These are phyloP conservation scores for Mayamaea pseudoterrestris DNA, from an alignment of 108 stramenopile genomes.

Conservation along the genomic window DNA sequence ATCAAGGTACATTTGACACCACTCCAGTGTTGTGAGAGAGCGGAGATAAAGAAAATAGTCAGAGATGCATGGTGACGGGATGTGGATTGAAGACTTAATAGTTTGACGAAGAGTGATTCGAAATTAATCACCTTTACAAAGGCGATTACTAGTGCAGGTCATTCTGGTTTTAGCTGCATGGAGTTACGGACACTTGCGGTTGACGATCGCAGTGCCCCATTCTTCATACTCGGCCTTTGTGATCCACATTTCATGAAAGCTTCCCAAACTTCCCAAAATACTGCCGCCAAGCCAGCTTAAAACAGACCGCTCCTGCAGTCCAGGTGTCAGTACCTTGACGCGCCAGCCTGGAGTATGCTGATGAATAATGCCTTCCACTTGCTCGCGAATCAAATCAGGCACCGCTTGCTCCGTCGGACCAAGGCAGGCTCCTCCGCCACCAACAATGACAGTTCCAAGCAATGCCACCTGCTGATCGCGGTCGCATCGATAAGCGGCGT, in stretches of 20 bases:
- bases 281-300: slow-evolving; percentile 91
- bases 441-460: slow-evolving; percentile 71
- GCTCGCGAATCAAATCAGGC: slow-evolving; percentile 63
- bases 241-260: slow-evolving; percentile 97
- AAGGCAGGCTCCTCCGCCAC: slow-evolving; percentile 75
- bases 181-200: slow-evolving; percentile 88
- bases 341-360: slow-evolving; percentile 80
- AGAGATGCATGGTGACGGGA: no score
- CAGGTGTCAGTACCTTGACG: slow-evolving; percentile 71
- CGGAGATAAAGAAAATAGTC: no score
- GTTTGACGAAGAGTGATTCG: no score
- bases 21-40: no score
- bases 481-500: slow-evolving; percentile 78
- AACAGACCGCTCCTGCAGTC: slow-evolving; percentile 50
- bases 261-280: slow-evolving; percentile 92
- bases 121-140: no score
- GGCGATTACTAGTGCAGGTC: no score
- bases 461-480: slow-evolving; percentile 78
- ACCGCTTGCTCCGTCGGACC: slow-evolving; percentile 64
- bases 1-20: no score
- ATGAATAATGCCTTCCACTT: slow-evolving; percentile 77
- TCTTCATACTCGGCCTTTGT: slow-evolving; percentile 92
- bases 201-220: slow-evolving; percentile 84
- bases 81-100: no score
- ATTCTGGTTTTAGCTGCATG: no score